Evolutionary conservation across 306 rosid genomes (phyloP), one percentile per base, ranked within the genome.

Genomic region (Lathyrus sativus): DNA sequence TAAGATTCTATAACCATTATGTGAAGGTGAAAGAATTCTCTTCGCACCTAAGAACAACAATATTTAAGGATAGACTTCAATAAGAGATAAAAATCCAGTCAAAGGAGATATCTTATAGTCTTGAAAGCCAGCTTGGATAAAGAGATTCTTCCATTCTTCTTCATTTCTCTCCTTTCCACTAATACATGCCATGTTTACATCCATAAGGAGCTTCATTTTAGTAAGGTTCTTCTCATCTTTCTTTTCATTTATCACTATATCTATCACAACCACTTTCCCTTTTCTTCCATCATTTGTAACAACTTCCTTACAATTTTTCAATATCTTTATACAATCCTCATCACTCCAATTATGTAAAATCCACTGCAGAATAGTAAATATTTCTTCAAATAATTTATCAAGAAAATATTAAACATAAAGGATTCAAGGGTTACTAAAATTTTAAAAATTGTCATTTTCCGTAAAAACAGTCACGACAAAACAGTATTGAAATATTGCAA

Each of bases 31-130:
- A 19, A 19, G 22, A 19, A 19, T 19, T 19, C 22, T 19, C 22
- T 1, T 19, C 22, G 22, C 0, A 19, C 22, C 0, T n/a, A n/a
- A n/a, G n/a, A n/a, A n/a, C n/a, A 19, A 45, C 6, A 38, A 6
- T 19, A 10, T 65, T 50, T 67, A 86, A 56, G 85, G 84, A 67
- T 55, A 87, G 9, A 78, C 72, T 66, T 84, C 92, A 66, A 82
- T 71, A n/a, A 87, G 39, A 68, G 86, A 87, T 54, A 77, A 75
- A 8, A 57, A 22, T 29, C 85, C 81, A 6, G 78, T 39, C 2
- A 72, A 53, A 5, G 86, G 77, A 0, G 68, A 59, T 11, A 87
- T 71, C 55, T 80, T 79, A 68, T 74, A 80, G 56, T 22, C 15
- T 26, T 65, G 62, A 9, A 82, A 78, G 1, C 89, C 92, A 19